Evolutionary conservation across 306 rosid species (phyloP), one percentile per base, ranked within the genome.

Genomic region (Herpetospermum pedunculosum): DNA sequence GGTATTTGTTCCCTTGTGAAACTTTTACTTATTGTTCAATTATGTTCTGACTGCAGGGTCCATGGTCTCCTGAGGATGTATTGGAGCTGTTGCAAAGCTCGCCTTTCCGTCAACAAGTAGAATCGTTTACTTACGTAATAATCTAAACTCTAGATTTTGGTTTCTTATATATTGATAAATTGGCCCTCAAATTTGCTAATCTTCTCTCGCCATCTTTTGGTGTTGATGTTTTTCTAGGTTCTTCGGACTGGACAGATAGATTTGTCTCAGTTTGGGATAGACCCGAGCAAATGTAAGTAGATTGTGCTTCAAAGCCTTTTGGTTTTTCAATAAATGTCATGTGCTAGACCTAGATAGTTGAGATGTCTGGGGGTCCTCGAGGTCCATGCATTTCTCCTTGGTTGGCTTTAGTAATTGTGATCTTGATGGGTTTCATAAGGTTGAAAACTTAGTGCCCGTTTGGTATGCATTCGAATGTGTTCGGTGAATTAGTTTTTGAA

Each of bases 161-260:
- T 37, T 19, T 44, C 26, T 13, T 32, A 18, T 40, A 19, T 4
- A n/a, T 49, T 23, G 44, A 29, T 41, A 5, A 55, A 0, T 37
- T 54, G 13, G 9, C 28, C 14, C 1, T 30, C 40, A 38, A 58
- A 34, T 15, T 78, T 69, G 16, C 58, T 43, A 34, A 35, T 49
- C 53, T 25, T 8, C 4, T 23, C 48, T 32, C 19, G 25, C 75
- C 25, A 10, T 28, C 29, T 49, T 71, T 49, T 71, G 60, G 29
- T 35, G 30, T 52, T 21, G 32, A 44, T 49, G 59, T 34, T 28
- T 78, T 40, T 59, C 0, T 63, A 93, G 98, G 97, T 93, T 46
- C 96, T 93, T 74, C 88, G 87, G 77, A 93, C 97, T 18, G 98
- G 98, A 62, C 98, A 93, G 86, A 82, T 89, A 72, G 98, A 93